Evolutionary conservation across 1,139 yeast species (phyloP).

Genomic region (Diutina ranongensis): DNA sequence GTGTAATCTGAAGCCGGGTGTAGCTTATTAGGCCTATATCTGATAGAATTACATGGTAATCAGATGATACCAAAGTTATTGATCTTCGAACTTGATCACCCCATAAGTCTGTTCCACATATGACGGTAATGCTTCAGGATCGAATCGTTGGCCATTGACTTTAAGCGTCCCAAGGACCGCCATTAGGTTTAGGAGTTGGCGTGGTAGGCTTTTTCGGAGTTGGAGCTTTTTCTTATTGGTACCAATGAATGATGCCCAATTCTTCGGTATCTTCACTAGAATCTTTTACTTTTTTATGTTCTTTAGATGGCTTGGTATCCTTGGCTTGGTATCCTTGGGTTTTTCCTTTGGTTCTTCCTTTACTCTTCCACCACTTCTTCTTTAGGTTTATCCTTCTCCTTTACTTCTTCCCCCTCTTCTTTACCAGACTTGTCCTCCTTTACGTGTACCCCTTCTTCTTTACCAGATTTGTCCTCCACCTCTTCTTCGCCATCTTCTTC

Average conservation of each 20-base stretch:
- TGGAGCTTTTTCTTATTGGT: not conserved
- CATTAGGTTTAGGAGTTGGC: not conserved
- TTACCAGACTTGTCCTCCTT: no score
- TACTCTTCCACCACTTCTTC: not conserved
- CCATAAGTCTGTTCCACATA: not conserved
- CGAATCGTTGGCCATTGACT: not conserved
- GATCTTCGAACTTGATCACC: constrained; percentile 1
- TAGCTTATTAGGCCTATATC: no score
- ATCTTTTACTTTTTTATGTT: not conserved
- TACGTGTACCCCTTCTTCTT: no score
- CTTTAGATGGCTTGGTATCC: not conserved
- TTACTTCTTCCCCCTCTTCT: no score
- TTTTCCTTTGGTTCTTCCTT: not conserved
- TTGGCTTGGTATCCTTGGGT: not conserved
- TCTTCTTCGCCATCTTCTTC: no score
- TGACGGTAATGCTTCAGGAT: not conserved
- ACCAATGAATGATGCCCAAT: not conserved
- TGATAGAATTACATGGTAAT: no score
- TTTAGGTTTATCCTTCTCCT: no score
- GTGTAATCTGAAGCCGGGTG: no score
- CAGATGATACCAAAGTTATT: not conserved
- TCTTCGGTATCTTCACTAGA: not conserved
- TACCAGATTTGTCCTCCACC: no score
- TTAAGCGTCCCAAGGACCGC: not conserved
- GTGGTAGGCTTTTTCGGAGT: not conserved